A percentile compares a stretch with the other conserved stretches of the same genome.
These are phyloP conservation scores for Lachancea sp. DNA, from an alignment of 805 yeast genomes.

Conservation along the genomic window DNA sequence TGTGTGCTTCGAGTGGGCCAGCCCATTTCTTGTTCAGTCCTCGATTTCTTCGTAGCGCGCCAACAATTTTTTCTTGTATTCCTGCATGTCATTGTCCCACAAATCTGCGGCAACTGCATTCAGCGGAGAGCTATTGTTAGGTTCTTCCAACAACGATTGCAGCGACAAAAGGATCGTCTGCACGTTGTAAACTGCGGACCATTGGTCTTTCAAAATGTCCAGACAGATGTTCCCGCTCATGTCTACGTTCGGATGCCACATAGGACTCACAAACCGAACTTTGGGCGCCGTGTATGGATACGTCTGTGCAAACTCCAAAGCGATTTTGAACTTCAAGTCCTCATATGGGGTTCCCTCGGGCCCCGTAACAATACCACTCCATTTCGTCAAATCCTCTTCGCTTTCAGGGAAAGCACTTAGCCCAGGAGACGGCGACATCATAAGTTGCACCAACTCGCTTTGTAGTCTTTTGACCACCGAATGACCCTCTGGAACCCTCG, in stretches of 20 bases:
- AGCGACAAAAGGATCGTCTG: conserved; percentile 53
- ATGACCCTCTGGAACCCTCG: conserved; percentile 34
- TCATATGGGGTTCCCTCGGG: conserved; percentile 53
- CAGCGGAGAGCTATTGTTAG: conserved; percentile 50
- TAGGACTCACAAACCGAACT: conserved; percentile 50
- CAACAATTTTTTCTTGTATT: conserved; percentile 25
- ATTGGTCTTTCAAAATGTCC: conserved; percentile 56
- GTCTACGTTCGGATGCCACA: conserved; percentile 64
- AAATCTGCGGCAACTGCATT: conserved; percentile 53
- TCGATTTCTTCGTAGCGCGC: conserved; percentile 19
- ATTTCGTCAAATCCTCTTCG: conserved; percentile 45
- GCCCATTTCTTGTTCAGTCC: not conserved
- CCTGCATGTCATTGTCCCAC: conserved; percentile 41
- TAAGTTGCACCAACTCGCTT: conserved; percentile 46
- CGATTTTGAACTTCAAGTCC: conserved; percentile 44
- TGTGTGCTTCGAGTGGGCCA: too few relatives aligned
- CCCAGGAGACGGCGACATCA: conserved; percentile 46
- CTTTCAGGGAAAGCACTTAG: conserved; percentile 49
- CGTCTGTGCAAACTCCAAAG: conserved; percentile 44
- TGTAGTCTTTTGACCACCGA: conserved; percentile 47
- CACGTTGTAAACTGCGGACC: conserved; percentile 60
- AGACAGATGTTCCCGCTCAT: conserved; percentile 59
- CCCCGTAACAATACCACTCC: conserved; percentile 57
- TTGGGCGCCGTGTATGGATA: conserved; percentile 56
- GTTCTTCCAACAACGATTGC: conserved; percentile 57